These are phyloP conservation scores for Aspergillus saccharolyticus DNA, from an alignment of 495 filamentous ascomycete species.

Conservation along the genomic window DNA sequence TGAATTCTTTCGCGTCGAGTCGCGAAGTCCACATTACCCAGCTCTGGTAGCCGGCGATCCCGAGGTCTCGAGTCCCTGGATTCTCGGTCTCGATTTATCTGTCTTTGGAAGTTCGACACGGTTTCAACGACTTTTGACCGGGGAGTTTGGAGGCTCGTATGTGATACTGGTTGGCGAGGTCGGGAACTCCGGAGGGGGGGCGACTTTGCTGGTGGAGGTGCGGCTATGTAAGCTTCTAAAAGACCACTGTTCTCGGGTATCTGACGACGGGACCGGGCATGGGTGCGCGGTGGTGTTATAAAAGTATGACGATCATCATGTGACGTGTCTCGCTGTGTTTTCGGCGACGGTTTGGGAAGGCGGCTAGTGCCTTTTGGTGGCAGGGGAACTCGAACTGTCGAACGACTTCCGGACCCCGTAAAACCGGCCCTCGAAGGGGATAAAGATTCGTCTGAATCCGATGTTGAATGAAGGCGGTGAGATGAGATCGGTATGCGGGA, in stretches of 20 bases:
- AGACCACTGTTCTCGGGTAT: slow-evolving; percentile 43
- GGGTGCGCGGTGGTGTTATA: slow-evolving; percentile 25
- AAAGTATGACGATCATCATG: slow-evolving; percentile 23
- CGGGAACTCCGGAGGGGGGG: slow-evolving; percentile 79
- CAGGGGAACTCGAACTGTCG: slow-evolving; percentile 26
- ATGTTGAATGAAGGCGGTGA: slow-evolving; percentile 42
- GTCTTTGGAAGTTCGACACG: slow-evolving; percentile 38
- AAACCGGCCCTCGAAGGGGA: slow-evolving; percentile 37
- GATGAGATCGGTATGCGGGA: slow-evolving; percentile 56
- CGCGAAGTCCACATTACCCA: slow-evolving; percentile 73
- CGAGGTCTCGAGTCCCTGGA: slow-evolving; percentile 35
- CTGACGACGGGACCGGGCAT: slow-evolving; percentile 32
- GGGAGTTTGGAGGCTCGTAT: slow-evolving; percentile 58
- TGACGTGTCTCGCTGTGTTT: slow-evolving; percentile 28
- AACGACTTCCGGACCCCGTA: slow-evolving; percentile 38
- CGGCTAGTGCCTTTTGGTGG: slow-evolving; percentile 43
- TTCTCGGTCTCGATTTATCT: slow-evolving; percentile 24
- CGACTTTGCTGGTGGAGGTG: slow-evolving; percentile 57
- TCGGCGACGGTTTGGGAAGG: slow-evolving; percentile 39
- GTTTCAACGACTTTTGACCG: slow-evolving; percentile 54
- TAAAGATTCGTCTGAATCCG: slow-evolving; percentile 40
- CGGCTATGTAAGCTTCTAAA: slow-evolving; percentile 62
- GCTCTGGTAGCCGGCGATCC: slow-evolving; percentile 46
- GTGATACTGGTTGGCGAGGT: slow-evolving; percentile 72
- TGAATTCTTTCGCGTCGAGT: slow-evolving; percentile 72